Evolutionary conservation across 805 yeast species (phyloP).

Genomic region (Wickerhamiella domercqiae): DNA sequence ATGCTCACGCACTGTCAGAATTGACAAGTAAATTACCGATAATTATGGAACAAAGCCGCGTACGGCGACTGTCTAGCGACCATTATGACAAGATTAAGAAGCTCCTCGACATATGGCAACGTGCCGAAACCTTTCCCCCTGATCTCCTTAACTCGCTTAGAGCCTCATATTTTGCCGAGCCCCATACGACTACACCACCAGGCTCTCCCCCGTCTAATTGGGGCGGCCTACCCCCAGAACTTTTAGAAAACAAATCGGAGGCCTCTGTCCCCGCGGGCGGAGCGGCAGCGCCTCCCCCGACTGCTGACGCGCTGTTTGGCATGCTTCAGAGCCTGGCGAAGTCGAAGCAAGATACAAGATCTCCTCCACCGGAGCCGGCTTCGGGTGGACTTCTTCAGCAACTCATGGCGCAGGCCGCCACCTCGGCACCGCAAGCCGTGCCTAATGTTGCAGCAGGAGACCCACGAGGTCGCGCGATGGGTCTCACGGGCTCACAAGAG

Average conservation of each 20-base stretch:
- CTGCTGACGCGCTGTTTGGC: conserved; percentile 30
- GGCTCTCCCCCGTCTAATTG: conserved; percentile 38
- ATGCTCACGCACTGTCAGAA: background rate
- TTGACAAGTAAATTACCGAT: conserved; percentile 19
- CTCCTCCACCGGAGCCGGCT: conserved; percentile 18
- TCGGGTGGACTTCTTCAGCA: conserved; percentile 10
- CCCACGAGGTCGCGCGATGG: conserved; percentile 12
- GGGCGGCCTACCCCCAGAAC: conserved; percentile 15
- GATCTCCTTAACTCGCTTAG: conserved; percentile 40
- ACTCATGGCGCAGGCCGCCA: conserved; percentile 9
- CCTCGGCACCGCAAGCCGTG: background rate
- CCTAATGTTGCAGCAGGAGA: conserved; percentile 5
- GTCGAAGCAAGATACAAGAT: conserved; percentile 25
- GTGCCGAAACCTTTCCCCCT: conserved; percentile 59
- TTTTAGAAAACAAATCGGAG: conserved; percentile 12
- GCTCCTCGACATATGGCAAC: conserved; percentile 84
- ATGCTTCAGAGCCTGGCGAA: conserved; percentile 52
- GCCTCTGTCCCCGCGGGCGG: conserved; percentile 14
- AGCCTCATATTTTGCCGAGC: conserved; percentile 35
- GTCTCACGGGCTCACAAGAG: conserved; percentile 5
- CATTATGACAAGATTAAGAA: conserved; percentile 54
- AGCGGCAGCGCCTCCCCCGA: conserved; percentile 24
- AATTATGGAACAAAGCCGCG: conserved; percentile 39
- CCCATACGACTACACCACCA: conserved; percentile 50
- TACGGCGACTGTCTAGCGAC: conserved; percentile 13